Conservation (phyloP, 2,329 filamentous ascomycete species). For the Aspergillus pseudotamarii region DNA sequence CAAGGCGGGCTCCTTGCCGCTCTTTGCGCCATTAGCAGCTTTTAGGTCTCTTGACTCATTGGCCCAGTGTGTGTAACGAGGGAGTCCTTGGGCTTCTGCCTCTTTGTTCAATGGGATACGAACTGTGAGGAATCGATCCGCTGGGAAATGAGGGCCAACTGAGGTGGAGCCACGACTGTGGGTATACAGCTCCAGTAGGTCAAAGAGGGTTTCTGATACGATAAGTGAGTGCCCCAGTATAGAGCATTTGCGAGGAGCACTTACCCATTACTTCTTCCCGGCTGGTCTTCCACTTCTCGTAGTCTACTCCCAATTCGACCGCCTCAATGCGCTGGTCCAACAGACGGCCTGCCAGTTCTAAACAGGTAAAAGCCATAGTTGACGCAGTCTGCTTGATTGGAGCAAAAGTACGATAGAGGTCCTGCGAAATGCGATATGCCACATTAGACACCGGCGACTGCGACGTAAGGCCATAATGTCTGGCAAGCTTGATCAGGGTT, state of each 20-base stretch:
- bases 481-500: conserved; percentile 76
- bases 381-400: conserved; percentile 86
- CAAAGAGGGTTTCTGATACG: conserved; percentile 74
- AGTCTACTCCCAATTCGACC: conserved; percentile 53
- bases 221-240: background rate
- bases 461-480: conserved; percentile 58
- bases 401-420: conserved; percentile 90
- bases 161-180: conserved; percentile 76
- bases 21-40: conserved; percentile 20
- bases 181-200: conserved; percentile 89
- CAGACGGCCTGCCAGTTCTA: conserved; percentile 78
- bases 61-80: conserved; percentile 64
- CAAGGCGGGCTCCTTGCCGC: conserved; percentile 18
- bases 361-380: conserved; percentile 79
- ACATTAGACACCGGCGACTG: conserved; percentile 61
- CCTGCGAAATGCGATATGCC: conserved; percentile 81
- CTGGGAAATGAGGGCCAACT: conserved; percentile 70
- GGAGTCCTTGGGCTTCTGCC: conserved; percentile 63
- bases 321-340: conserved; percentile 58
- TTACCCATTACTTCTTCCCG: conserved; percentile 53
- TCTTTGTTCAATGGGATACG: conserved; percentile 87
- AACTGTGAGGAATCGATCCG: conserved; percentile 80
- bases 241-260: conserved; percentile 26
- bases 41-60: conserved; percentile 29
- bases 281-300: conserved; percentile 51